A percentile compares a stretch with the other conserved stretches of the same genome.
These are phyloP conservation scores for Apophysomyces trapeziformis DNA, from an alignment of 371 early-diverging fungal species.

Conservation along the genomic window DNA sequence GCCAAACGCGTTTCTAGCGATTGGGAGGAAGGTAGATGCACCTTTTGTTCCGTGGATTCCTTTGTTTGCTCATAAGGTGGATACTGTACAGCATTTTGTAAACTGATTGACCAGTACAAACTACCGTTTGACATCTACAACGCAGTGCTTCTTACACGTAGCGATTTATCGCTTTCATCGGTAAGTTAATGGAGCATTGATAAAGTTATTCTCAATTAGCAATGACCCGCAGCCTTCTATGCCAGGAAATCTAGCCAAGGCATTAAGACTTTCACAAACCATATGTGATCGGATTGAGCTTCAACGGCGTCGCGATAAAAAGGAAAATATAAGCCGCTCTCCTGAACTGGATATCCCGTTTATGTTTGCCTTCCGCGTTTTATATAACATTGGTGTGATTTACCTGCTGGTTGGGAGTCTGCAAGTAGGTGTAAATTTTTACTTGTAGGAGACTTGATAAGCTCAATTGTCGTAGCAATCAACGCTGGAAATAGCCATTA, in stretches of 20 bases:
- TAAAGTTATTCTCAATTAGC: too few species aligned
- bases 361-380: slow-evolving; percentile 55
- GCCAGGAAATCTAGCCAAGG: slow-evolving; percentile 50
- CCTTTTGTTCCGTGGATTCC: not conserved
- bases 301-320: slow-evolving; percentile 42
- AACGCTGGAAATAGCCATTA: slow-evolving; percentile 52
- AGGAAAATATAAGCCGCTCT: not conserved
- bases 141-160: slow-evolving; percentile 43
- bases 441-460: not conserved
- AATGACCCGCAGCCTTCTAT: slow-evolving; percentile 38
- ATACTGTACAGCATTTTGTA: slow-evolving; percentile 26
- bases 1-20: slow-evolving; percentile 32
- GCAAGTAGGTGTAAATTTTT: slow-evolving; percentile 34
- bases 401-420: slow-evolving; percentile 53
- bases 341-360: slow-evolving; percentile 51
- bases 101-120: slow-evolving; percentile 42
- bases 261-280: slow-evolving; percentile 45
- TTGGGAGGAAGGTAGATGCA: slow-evolving; percentile 39
- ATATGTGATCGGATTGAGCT: slow-evolving; percentile 54
- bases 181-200: slow-evolving; percentile 23
- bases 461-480: slow-evolving; percentile 38
- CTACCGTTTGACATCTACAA: slow-evolving; percentile 52
- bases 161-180: slow-evolving; percentile 50
- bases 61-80: not conserved
- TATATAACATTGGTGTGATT: slow-evolving; percentile 53